Percentiles rank a stretch among this genome's conserved stretches.
phyloP scores from a whole-genome alignment of 495 filamentous ascomycete genomes.

The Choiromyces venosus region DNA sequence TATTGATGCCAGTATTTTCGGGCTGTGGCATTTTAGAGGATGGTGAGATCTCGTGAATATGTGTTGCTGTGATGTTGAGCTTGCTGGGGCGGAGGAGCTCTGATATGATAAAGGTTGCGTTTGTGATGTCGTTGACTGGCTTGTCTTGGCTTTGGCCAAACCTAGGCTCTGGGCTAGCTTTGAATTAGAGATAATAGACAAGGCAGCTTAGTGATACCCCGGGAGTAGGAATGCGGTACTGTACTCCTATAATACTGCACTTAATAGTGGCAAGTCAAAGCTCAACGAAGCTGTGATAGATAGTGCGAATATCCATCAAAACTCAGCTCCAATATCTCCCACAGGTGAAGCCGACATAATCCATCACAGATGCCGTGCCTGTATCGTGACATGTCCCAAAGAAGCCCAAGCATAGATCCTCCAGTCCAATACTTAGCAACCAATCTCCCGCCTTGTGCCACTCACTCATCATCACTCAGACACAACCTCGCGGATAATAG shows the following conservation, averaged over 20 bases:
- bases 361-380: neutral
- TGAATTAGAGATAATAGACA: neutral
- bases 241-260: neutral
- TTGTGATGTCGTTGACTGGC: neutral
- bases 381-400: too few relatives aligned
- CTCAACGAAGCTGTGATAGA: neutral
- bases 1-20: neutral
- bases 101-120: neutral
- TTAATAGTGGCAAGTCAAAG: neutral
- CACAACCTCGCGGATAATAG: neutral
- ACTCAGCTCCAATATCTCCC: neutral
- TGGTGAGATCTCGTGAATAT: neutral
- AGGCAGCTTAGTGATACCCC: neutral
- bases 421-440: too few relatives aligned
- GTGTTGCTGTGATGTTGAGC: neutral
- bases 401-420: too few relatives aligned
- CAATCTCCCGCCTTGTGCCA: too few relatives aligned
- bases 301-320: neutral
- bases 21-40: neutral
- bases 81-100: neutral
- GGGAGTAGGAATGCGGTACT: neutral
- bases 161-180: neutral
- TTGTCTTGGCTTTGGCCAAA: neutral
- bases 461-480: neutral
- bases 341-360: neutral